Evolutionary conservation across 2,329 filamentous ascomycete species (phyloP).

Genomic region (Apiospora phragmitis): DNA sequence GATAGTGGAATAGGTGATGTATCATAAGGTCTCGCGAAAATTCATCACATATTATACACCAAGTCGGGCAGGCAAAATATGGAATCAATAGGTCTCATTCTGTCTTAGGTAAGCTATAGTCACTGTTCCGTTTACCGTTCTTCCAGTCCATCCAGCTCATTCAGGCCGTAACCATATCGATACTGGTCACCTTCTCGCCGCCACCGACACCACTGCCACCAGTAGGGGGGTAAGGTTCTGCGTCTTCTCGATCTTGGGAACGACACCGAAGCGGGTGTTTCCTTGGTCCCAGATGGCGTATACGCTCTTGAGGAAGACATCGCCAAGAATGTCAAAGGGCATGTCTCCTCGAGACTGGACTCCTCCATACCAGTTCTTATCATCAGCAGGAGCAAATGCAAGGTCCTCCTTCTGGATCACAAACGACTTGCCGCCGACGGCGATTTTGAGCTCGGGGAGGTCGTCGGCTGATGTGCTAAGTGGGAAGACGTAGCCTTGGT

Average conservation of each 20-base stretch:
- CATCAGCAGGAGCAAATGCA: conserved; percentile 54
- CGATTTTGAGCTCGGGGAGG: conserved; percentile 62
- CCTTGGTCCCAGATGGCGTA: conserved; percentile 68
- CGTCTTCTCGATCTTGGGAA: conserved; percentile 50
- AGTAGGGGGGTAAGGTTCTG: conserved; percentile 32
- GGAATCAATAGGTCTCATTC: background rate
- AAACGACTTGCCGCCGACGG: conserved; percentile 61
- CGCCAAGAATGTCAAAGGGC: conserved; percentile 64
- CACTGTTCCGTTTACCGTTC: background rate
- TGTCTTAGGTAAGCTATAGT: background rate
- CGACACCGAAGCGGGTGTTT: conserved; percentile 58
- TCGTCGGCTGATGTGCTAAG: conserved; percentile 47
- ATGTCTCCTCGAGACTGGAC: conserved; percentile 63
- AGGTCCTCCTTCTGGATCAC: conserved; percentile 64
- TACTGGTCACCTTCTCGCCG: conserved; percentile 23
- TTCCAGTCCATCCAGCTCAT: background rate
- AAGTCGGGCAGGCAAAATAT: background rate
- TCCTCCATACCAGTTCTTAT: conserved; percentile 55
- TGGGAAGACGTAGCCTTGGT: conserved; percentile 68
- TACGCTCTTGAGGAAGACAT: conserved; percentile 63
- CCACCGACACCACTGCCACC: conserved; percentile 13
- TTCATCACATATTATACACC: background rate
- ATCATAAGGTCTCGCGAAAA: no score
- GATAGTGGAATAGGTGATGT: background rate
- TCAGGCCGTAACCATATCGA: conserved; percentile 19